phyloP scores from a whole-genome alignment of 306 rosid species.

The Leucaena leucocephala region DNA sequence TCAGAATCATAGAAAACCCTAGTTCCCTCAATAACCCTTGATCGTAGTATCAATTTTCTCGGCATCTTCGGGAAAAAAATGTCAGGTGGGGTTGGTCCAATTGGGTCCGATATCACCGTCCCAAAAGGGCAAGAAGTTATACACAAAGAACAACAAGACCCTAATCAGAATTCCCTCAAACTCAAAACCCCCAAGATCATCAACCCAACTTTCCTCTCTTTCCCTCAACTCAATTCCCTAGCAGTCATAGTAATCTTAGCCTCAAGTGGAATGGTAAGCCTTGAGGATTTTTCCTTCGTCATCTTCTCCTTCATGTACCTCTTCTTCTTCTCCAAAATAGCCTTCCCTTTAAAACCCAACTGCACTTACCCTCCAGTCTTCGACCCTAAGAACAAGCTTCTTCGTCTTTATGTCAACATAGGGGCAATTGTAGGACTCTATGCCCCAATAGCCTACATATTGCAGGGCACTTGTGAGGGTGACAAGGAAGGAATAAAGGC shows the following conservation, averaged over 20 bases:
- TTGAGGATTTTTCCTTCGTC: constrained; percentile 66
- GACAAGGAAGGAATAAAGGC: constrained; percentile 84
- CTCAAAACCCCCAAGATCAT: constrained; percentile 29
- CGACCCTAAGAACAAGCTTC: constrained; percentile 52
- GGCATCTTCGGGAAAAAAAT: constrained; percentile 30
- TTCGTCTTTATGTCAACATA: constrained; percentile 52
- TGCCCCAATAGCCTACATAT: constrained; percentile 72
- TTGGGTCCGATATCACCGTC: constrained; percentile 57
- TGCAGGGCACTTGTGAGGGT: constrained; percentile 69
- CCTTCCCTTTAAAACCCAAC: constrained; percentile 56
- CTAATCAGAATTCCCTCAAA: constrained; percentile 18
- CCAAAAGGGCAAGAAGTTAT: constrained; percentile 56
- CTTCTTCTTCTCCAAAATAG: constrained; percentile 62
- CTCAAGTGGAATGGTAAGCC: constrained; percentile 80
- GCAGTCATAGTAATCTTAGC: constrained; percentile 63
- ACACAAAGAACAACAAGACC: constrained; percentile 51
- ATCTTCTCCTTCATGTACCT: constrained; percentile 61
- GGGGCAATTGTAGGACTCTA: constrained; percentile 71
- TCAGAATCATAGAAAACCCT: not conserved
- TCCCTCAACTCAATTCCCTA: constrained; percentile 69
- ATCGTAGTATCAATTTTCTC: not conserved
- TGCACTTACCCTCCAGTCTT: constrained; percentile 30
- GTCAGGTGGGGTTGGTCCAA: constrained; percentile 92
- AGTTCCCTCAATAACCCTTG: not conserved
- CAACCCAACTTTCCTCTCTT: constrained; percentile 47